Evolutionary conservation across 2,329 filamentous ascomycete species (phyloP).

Genomic region (Scedosporium minutisporum): DNA sequence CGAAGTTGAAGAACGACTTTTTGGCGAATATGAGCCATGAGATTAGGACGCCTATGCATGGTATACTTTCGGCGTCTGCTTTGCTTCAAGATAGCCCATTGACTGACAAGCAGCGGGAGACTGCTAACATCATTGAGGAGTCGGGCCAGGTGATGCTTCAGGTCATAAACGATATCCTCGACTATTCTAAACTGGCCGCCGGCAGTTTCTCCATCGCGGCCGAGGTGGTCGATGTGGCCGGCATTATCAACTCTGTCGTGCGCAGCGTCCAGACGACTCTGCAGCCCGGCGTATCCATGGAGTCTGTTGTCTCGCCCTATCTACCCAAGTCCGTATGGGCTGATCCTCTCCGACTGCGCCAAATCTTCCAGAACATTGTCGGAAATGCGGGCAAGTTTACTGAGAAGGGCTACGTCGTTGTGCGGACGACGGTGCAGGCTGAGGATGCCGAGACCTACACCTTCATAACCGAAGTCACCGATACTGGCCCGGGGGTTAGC

Average conservation of each 20-base stretch:
- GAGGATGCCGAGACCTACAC: slow-evolving; percentile 32
- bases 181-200: slow-evolving; percentile 40
- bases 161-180: slow-evolving; percentile 57
- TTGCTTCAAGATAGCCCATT: slow-evolving; percentile 45
- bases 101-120: slow-evolving; percentile 44
- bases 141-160: slow-evolving; percentile 48
- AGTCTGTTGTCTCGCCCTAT: slow-evolving; percentile 28
- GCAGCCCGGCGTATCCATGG: slow-evolving; percentile 35
- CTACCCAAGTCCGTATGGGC: slow-evolving; percentile 28
- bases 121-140: slow-evolving; percentile 47
- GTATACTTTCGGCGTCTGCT: slow-evolving; percentile 48
- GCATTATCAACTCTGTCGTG: slow-evolving; percentile 36
- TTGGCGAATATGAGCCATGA: slow-evolving; percentile 56
- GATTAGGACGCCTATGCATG: slow-evolving; percentile 56
- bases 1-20: slow-evolving; percentile 52
- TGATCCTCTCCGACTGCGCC: slow-evolving; percentile 50
- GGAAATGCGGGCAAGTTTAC: slow-evolving; percentile 55
- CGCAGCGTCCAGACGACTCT: slow-evolving; percentile 37
- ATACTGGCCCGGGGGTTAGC: slow-evolving; percentile 45
- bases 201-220: slow-evolving; percentile 40
- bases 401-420: slow-evolving; percentile 39
- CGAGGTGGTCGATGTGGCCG: slow-evolving; percentile 38
- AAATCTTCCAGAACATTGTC: slow-evolving; percentile 53
- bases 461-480: slow-evolving; percentile 41
- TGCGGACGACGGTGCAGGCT: slow-evolving; percentile 28